Conservation (phyloP, 768 basidiomycete genomes). For the Amanita fuliginea region DNA sequence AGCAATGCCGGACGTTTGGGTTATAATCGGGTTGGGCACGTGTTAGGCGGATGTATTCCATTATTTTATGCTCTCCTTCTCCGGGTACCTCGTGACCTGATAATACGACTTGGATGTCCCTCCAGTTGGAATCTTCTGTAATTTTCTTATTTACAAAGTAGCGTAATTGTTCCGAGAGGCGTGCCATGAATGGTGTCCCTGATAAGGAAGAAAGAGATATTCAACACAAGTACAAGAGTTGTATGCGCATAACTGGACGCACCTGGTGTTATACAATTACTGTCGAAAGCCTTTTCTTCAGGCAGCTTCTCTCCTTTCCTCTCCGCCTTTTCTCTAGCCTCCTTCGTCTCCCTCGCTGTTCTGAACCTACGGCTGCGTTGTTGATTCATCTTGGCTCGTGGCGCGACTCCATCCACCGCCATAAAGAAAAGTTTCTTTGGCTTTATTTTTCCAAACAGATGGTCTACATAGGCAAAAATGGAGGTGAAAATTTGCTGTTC, state of each 20-base stretch:
- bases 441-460: slow-evolving; percentile 93
- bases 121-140: slow-evolving; percentile 92
- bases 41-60: slow-evolving; percentile 94
- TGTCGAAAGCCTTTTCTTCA: slow-evolving; percentile 92
- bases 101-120: slow-evolving; percentile 82
- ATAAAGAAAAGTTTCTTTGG: slow-evolving; percentile 98
- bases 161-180: slow-evolving; percentile 81
- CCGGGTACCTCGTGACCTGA: slow-evolving; percentile 98
- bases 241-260: slow-evolving; percentile 14
- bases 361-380: slow-evolving; percentile 90
- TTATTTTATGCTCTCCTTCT: slow-evolving; percentile 99
- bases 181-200: slow-evolving; percentile 95
- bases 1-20: slow-evolving; percentile 93
- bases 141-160: slow-evolving; percentile 99
- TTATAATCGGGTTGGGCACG: slow-evolving; percentile 95
- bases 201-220: not conserved
- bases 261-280: slow-evolving; percentile 98
- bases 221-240: not conserved
- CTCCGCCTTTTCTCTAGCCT: slow-evolving; percentile 78
- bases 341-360: slow-evolving; percentile 86
- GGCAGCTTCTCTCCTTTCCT: slow-evolving; percentile 87
- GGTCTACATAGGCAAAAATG: slow-evolving; percentile 95
- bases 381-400: slow-evolving; percentile 99
- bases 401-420: slow-evolving; percentile 97
- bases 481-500: slow-evolving; percentile 97